phyloP scores from a whole-genome alignment of 2,329 filamentous ascomycete species.

The Penicillium concentricum region DNA sequence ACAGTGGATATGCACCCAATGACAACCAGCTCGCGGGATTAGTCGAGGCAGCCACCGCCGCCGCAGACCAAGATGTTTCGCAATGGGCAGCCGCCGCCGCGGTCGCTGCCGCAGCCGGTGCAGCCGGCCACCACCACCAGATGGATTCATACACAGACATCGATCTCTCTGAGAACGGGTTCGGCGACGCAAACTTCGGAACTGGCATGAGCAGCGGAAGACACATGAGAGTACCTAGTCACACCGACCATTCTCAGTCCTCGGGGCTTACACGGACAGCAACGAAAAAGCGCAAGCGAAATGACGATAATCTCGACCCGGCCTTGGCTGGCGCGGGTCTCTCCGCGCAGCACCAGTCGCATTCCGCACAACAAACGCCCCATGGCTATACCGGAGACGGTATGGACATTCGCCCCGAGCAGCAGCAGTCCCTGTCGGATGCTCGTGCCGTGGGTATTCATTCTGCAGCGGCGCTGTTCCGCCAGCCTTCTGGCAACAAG shows the following conservation, averaged over 20 bases:
- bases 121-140: constrained; percentile 41
- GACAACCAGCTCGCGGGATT: constrained; percentile 48
- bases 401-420: constrained; percentile 38
- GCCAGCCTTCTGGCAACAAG: constrained; percentile 50
- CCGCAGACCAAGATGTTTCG: constrained; percentile 41
- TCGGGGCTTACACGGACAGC: constrained; percentile 34
- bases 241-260: constrained; percentile 29
- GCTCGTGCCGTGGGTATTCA: constrained; percentile 53
- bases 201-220: constrained; percentile 27
- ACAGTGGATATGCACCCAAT: constrained; percentile 35
- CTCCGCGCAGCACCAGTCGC: constrained; percentile 26
- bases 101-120: constrained; percentile 51
- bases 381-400: constrained; percentile 32
- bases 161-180: constrained; percentile 42
- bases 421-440: constrained; percentile 42
- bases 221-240: constrained; percentile 27
- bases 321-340: constrained; percentile 32
- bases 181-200: constrained; percentile 37
- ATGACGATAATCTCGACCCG: constrained; percentile 40
- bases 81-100: constrained; percentile 46
- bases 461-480: constrained; percentile 55
- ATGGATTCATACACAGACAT: constrained; percentile 43
- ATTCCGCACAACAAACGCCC: constrained; percentile 23
- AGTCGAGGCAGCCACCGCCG: constrained; percentile 48
- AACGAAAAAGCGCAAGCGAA: constrained; percentile 44